Evolutionary conservation across 352 stramenopile species (phyloP).

Genomic region (Globisporangium nunn): DNA sequence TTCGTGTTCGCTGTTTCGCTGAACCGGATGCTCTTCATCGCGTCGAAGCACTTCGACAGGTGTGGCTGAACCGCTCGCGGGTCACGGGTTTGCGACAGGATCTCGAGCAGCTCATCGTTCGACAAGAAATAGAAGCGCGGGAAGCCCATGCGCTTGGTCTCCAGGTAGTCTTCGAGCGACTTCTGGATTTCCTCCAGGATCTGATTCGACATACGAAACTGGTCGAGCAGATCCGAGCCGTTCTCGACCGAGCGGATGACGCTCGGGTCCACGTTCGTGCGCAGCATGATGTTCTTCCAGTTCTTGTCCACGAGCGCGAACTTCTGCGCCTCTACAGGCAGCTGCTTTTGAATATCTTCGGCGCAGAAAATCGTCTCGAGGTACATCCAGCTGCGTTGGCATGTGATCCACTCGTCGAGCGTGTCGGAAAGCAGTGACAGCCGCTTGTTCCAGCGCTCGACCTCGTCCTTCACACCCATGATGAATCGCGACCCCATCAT

Average conservation of each 20-base stretch:
- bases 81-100: conserved; percentile 87
- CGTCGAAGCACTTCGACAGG: conserved; percentile 90
- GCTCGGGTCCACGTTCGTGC: conserved; percentile 64
- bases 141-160: conserved; percentile 90
- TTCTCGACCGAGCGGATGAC: conserved; percentile 75
- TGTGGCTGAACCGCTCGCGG: conserved; percentile 87
- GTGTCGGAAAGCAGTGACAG: conserved; percentile 79
- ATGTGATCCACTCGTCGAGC: conserved; percentile 81
- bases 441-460: conserved; percentile 88
- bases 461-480: conserved; percentile 86
- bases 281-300: conserved; percentile 81
- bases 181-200: conserved; percentile 90
- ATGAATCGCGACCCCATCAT: conserved; percentile 92
- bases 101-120: conserved; percentile 90
- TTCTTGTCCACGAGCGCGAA: conserved; percentile 83
- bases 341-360: conserved; percentile 86
- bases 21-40: conserved; percentile 90
- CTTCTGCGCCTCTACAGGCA: conserved; percentile 81
- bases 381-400: conserved; percentile 87
- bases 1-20: conserved; percentile 27
- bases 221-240: conserved; percentile 64
- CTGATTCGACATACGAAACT: conserved; percentile 80
- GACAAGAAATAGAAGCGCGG: conserved; percentile 91
- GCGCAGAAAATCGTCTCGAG: conserved; percentile 86
- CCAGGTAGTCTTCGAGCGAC: conserved; percentile 88